Evolutionary conservation across 768 basidiomycete species (phyloP), one percentile per base, ranked within the genome.

Genomic region (Tricholoma flavovirens): DNA sequence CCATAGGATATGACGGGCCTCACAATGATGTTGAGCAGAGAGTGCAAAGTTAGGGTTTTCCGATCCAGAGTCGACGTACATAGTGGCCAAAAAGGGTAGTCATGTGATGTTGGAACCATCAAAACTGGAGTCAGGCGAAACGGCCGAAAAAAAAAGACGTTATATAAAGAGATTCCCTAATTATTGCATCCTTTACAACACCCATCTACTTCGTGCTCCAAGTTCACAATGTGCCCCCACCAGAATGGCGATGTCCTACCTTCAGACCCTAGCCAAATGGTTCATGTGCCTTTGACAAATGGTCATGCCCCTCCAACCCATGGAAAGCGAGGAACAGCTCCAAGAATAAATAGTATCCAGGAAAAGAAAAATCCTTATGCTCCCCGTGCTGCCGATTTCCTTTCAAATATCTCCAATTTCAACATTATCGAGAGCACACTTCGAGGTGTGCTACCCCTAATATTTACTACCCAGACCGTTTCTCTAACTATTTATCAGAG

Each of bases 401-500:
- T 96, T 60, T 94, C 88, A 70, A 97, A 97, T 69, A 74, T 92
- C 65, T 92, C 86, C 46, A 93, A 93, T 76, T 94, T 93, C 75
- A 91, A 86, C 72, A 98, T 97, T 73, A 98, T 98, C 67, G 94
- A 98, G 75, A 93, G 90, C 64, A 98, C 96, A 4, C 83, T 98
- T 56, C 78, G 96, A 83, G 93, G 94, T 93, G 40, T 53, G 82
- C 75, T 32, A 32, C 48, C 29, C 24, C 26, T 14, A 22, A 43
- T 21, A 14, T 19, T 35, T 46, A 42, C 58, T 17, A 66, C 26
- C 45, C 24, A 59, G 40, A 54, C 59, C 21, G 54, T 54, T 42
- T 66, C 29, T 17, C 46, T 58, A 32, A 56, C 48, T 56, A 2
- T 46, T 46, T 57, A n/a, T 36, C 64, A 96, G 95, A 97, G 88